Evolutionary conservation across 2,329 filamentous ascomycete species (phyloP).

Genomic region (Acephala macrosclerotiorum): DNA sequence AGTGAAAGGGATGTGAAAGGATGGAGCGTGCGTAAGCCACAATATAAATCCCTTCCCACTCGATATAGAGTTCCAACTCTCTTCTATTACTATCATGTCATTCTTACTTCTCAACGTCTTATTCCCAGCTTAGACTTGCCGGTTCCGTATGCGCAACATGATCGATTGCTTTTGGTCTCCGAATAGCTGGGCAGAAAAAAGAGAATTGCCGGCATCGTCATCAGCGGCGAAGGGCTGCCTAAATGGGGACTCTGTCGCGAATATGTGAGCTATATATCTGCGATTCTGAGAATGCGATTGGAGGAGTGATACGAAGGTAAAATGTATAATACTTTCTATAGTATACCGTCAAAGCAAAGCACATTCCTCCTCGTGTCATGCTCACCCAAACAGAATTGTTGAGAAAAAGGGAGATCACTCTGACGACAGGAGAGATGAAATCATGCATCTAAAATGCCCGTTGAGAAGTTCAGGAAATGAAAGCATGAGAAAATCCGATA

Average conservation of each 20-base stretch:
- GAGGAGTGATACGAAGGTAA: neutral
- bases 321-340: neutral
- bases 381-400: too few relatives aligned
- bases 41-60: constrained; percentile 9
- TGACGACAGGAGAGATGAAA: neutral
- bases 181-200: neutral
- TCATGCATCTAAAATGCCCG: neutral
- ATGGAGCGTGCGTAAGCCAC: constrained; percentile 11
- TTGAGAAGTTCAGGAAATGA: neutral
- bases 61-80: neutral
- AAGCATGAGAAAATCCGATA: neutral
- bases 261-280: neutral
- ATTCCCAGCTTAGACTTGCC: neutral
- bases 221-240: neutral
- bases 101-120: neutral
- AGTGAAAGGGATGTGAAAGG: too few relatives aligned
- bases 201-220: neutral
- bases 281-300: neutral
- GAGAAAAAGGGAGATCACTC: neutral
- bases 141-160: neutral
- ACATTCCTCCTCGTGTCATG: too few relatives aligned
- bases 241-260: constrained; percentile 3
- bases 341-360: neutral
- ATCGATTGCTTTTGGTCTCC: neutral
- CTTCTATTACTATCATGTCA: neutral